Conservation (phyloP, 176 grass and related monocot genomes). For the Oryza rufipogon region DNA sequence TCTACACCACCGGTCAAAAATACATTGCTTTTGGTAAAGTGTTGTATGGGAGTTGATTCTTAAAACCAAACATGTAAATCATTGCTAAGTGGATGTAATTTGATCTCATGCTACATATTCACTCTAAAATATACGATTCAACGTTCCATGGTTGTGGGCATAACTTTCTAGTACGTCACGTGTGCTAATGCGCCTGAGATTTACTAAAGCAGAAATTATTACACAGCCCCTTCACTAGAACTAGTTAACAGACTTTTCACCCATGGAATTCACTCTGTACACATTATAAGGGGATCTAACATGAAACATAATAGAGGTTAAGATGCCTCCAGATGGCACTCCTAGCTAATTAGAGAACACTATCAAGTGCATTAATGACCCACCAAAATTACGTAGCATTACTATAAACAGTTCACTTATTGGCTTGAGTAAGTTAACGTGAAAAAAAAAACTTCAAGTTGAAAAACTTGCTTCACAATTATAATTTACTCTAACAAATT, state of each 20-base stretch:
- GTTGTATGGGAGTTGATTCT: not conserved
- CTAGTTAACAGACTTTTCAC: not conserved
- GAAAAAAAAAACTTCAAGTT: not conserved
- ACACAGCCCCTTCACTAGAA: not conserved
- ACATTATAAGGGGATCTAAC: not conserved
- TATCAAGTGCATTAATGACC: not conserved
- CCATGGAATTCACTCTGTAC: not conserved
- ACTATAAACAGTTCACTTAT: not conserved
- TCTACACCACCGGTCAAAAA: not conserved
- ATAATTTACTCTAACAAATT: not conserved
- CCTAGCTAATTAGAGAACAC: not conserved
- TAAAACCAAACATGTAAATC: not conserved
- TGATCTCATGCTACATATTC: not conserved
- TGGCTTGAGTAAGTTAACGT: not conserved
- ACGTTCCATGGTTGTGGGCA: not conserved
- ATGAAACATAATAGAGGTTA: not conserved
- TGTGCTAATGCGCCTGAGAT: not conserved
- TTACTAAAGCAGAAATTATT: not conserved
- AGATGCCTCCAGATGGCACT: conserved; percentile 2
- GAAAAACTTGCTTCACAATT: not conserved
- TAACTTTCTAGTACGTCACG: not conserved
- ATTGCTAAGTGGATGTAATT: not conserved
- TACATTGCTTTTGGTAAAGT: not conserved
- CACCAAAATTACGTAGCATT: not conserved
- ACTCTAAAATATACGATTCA: not conserved